These are phyloP conservation scores for Chaetomiaceae sp. DNA, from an alignment of 2,329 filamentous ascomycete genomes.

Conservation along the genomic window DNA sequence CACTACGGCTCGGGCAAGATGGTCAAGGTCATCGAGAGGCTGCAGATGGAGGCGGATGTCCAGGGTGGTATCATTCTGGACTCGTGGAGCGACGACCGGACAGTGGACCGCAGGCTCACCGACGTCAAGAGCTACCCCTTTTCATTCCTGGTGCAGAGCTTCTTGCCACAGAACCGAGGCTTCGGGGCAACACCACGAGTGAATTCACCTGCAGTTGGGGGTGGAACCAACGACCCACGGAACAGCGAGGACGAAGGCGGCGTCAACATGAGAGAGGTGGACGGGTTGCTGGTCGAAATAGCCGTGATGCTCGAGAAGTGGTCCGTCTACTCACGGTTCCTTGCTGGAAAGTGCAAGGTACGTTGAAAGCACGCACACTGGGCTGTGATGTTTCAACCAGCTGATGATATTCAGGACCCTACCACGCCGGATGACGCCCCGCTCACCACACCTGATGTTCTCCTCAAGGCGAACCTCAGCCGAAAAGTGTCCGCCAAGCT, in stretches of 20 bases:
- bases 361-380: constrained; percentile 29
- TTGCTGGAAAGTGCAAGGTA: constrained; percentile 81
- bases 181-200: constrained; percentile 59
- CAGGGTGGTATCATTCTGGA: constrained; percentile 95
- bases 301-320: constrained; percentile 89
- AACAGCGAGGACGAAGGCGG: constrained; percentile 83
- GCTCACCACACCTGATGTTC: constrained; percentile 65
- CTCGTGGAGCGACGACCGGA: constrained; percentile 88
- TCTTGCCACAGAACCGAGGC: constrained; percentile 59
- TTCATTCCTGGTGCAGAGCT: constrained; percentile 94
- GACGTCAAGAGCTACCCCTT: constrained; percentile 98
- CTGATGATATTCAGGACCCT: constrained; percentile 33
- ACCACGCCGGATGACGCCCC: constrained; percentile 48
- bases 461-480: constrained; percentile 72
- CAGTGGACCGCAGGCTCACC: constrained; percentile 77
- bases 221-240: constrained; percentile 46
- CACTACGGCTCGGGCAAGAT: constrained; percentile 94
- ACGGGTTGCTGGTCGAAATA: constrained; percentile 80
- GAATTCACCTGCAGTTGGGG: constrained; percentile 67
- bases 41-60: constrained; percentile 92
- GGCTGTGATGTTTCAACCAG: too few relatives aligned
- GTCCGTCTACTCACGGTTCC: constrained; percentile 86
- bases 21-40: constrained; percentile 84
- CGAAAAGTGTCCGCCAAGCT: constrained; percentile 74
- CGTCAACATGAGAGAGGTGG: constrained; percentile 95